Base-by-base conservation (phyloP, 768 basidiomycete genomes). In the Russula abietina region DNA sequence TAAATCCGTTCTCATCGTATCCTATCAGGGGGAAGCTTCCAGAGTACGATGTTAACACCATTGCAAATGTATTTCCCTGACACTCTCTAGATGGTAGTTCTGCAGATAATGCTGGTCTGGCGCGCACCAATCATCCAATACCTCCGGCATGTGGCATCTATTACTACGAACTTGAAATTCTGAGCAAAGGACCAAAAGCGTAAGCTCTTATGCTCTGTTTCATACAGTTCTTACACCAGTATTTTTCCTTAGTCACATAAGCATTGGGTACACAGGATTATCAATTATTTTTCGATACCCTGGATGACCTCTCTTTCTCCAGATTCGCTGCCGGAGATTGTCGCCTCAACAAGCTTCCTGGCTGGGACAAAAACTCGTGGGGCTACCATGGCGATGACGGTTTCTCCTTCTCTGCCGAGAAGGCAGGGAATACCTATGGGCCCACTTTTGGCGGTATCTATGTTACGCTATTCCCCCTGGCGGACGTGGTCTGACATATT, bases 361-460 rank as follows among this genome's bases (percentile, higher is more conserved):
- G 93, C 24, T 91, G 88, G 88, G 90, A 93, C 71, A 76, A 79
- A 61, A 82, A 84, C 65, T 93, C 91, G 6, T 95, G 92, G 90
- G 93, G 92, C 57, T 96, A 93, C 72, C 89, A 93, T 69, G 92
- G 89, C n/a, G 91, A 94, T 67, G 92, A 91, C 69, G 93, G 93
- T 6, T 82, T 79, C 61, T 79, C 87, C 2, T 92, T 90, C 73
- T 83, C 88, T 28, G 83, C 84, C 6, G 86, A 90, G 62, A 85
- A 82, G 71, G 84, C 79, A 36, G 91, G 90, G 32, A 79, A 80
- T 52, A 75, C 81, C 17, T 97, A 88, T 74, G 90, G 91, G 10
- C 86, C 87, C 49, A 83, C 82, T 0, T 98, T 89, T 72, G 87
- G 89, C 69, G 85, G 93, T 93, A 72, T 71, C 86, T 77, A 19